Conservation (phyloP, 257 asterid species). For the Pogostemon cablin region DNA sequence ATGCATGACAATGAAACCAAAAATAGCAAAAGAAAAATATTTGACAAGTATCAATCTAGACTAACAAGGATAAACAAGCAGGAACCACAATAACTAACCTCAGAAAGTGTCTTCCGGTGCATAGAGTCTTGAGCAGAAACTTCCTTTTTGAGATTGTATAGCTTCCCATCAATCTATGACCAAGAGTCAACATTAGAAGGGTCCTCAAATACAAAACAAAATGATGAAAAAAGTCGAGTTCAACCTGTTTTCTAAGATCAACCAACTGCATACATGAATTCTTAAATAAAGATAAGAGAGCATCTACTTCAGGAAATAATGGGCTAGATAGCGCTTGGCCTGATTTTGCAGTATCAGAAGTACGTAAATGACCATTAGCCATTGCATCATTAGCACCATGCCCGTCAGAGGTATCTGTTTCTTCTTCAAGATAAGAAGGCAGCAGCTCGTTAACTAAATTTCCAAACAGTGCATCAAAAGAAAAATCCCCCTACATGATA, state of each 20-base stretch:
- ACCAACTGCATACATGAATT: slow-evolving; percentile 79
- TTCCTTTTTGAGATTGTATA: slow-evolving; percentile 74
- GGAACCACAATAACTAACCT: slow-evolving; percentile 49
- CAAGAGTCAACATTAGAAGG: slow-evolving; percentile 38
- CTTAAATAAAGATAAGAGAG: slow-evolving; percentile 79
- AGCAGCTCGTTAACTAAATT: slow-evolving; percentile 84
- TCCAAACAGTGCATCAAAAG: slow-evolving; percentile 92
- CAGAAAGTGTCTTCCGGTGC: slow-evolving; percentile 92
- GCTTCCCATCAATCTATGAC: slow-evolving; percentile 84
- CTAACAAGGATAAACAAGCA: neutral
- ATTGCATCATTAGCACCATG: slow-evolving; percentile 63
- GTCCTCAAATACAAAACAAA: slow-evolving; percentile 7
- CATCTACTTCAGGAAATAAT: slow-evolving; percentile 89
- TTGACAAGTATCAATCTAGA: slow-evolving; percentile 14
- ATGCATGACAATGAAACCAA: slow-evolving; percentile 22
- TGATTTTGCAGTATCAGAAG: slow-evolving; percentile 64
- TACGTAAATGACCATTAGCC: slow-evolving; percentile 75
- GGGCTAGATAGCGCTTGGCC: slow-evolving; percentile 65
- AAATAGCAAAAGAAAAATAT: slow-evolving; percentile 12
- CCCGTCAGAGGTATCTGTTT: slow-evolving; percentile 64
- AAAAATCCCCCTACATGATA: slow-evolving; percentile 80
- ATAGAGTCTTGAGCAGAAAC: slow-evolving; percentile 84
- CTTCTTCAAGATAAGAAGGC: slow-evolving; percentile 87
- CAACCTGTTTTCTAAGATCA: slow-evolving; percentile 90
- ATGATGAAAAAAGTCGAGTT: slow-evolving; percentile 1